A percentile compares a stretch with the other conserved stretches of the same genome.
phyloP scores from a whole-genome alignment of 495 filamentous ascomycete species.

The Astrothelium macrocarpum region DNA sequence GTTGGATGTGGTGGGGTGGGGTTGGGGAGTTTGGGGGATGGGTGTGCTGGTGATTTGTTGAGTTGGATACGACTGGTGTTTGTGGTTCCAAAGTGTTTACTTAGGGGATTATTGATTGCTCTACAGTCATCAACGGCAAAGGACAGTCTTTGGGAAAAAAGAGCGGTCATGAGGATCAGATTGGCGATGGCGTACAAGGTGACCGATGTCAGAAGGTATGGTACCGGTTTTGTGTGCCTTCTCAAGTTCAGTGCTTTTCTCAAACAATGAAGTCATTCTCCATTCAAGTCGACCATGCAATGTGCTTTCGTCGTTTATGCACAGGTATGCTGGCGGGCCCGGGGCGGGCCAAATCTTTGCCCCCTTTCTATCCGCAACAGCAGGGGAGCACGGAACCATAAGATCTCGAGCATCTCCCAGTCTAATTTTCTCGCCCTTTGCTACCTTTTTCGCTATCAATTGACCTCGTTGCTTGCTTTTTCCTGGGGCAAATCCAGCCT shows the following conservation, averaged over 20 bases:
- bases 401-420: not conserved
- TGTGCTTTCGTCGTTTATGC: not conserved
- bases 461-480: not conserved
- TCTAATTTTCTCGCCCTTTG: not conserved
- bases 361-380: not conserved
- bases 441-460: not conserved
- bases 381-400: not conserved
- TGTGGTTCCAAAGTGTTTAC: not conserved
- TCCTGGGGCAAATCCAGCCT: not conserved
- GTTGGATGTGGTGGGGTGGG: not conserved
- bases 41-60: not conserved
- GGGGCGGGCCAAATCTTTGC: not conserved
- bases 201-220: not conserved
- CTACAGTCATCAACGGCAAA: not conserved
- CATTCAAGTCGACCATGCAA: not conserved
- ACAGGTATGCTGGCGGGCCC: not conserved
- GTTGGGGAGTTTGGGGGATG: not conserved
- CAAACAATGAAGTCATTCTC: not conserved
- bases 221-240: not conserved
- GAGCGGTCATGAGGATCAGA: not conserved
- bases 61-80: not conserved
- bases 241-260: not conserved
- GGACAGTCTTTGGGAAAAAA: not conserved
- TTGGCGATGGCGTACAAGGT: not conserved
- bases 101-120: too few species aligned